Conservation (phyloP, 2,329 filamentous ascomycete species). For the Paraconiothyrium sp. region DNA sequence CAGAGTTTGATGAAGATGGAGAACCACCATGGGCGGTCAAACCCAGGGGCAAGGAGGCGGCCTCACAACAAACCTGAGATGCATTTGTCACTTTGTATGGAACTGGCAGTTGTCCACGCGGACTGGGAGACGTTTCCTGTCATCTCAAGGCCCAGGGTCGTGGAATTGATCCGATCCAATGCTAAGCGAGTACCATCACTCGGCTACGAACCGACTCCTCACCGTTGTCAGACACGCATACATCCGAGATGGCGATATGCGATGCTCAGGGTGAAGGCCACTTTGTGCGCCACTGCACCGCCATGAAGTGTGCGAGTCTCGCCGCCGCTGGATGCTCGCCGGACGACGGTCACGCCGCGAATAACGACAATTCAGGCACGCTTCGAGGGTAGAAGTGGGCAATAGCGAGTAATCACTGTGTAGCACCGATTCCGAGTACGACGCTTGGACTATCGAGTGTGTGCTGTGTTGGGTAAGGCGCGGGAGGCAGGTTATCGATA, state of each 20-base stretch:
- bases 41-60: not conserved
- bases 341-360: not conserved
- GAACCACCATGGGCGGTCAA: conserved; percentile 70
- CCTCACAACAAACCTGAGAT: conserved; percentile 1
- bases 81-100: not conserved
- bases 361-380: not conserved
- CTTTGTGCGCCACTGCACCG: conserved; percentile 2
- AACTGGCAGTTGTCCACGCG: not conserved
- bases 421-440: conserved; percentile 16
- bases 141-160: not conserved
- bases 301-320: not conserved
- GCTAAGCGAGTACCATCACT: conserved; percentile 5
- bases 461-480: conserved; percentile 21
- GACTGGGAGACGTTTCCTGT: not conserved
- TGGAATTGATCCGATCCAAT: not conserved
- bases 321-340: no score
- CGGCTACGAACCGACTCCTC: conserved; percentile 9
- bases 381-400: not conserved
- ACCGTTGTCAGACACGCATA: conserved; percentile 5
- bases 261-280: conserved; percentile 9
- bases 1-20: conserved; percentile 71
- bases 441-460: conserved; percentile 20
- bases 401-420: conserved; percentile 9
- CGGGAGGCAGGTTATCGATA: conserved; percentile 12
- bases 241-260: conserved; percentile 2